Conservation (phyloP, 83 land plant genomes). For the Thuja plicata region DNA sequence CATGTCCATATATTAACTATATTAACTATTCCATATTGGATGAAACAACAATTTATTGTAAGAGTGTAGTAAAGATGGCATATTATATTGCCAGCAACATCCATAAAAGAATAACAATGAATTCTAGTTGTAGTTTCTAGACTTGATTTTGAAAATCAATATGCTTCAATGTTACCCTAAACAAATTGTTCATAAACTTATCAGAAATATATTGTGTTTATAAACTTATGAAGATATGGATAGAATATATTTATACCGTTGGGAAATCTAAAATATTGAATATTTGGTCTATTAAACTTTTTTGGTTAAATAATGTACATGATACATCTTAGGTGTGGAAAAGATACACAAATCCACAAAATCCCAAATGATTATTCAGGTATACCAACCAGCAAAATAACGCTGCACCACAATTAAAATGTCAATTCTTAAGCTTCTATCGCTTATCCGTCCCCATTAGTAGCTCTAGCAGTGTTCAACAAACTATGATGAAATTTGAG, state of each 20-base stretch:
- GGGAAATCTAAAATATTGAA: background rate
- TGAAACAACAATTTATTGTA: too few species aligned
- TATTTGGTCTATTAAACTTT: background rate
- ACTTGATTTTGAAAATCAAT: too few species aligned
- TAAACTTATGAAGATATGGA: too few species aligned
- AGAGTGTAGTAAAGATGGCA: too few species aligned
- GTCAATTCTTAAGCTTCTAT: background rate
- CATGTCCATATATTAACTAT: too few species aligned
- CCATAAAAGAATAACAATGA: too few species aligned
- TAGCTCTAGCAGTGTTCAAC: background rate
- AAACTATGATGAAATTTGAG: conserved; percentile 11
- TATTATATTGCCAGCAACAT: too few species aligned
- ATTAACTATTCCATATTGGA: too few species aligned
- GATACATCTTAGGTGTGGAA: background rate
- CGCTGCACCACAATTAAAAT: background rate
- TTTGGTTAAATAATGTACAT: background rate
- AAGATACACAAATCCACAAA: background rate
- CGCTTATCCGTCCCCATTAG: background rate
- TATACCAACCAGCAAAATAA: background rate
- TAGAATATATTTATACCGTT: background rate
- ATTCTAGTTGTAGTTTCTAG: too few species aligned
- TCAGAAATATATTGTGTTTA: too few species aligned
- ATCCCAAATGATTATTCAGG: background rate
- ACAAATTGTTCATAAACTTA: too few species aligned
- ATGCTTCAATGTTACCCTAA: too few species aligned